Evolutionary conservation across 139 green algal species (phyloP).

Genomic region (Chlorella sorokiniana): DNA sequence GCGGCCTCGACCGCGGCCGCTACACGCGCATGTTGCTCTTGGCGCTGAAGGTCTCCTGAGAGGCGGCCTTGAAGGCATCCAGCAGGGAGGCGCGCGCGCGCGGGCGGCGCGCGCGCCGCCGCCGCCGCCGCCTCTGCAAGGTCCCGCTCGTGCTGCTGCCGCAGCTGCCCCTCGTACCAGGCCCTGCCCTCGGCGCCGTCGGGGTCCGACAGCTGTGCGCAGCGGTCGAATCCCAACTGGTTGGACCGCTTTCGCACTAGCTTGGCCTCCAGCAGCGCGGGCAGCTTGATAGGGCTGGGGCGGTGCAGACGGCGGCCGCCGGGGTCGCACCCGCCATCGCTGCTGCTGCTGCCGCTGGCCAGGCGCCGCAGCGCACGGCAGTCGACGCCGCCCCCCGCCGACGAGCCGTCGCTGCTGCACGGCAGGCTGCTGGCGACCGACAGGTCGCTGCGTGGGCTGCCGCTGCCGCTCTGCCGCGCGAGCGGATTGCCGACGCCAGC

Average conservation of each 20-base stretch:
- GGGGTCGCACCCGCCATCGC: neutral
- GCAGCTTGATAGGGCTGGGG: neutral
- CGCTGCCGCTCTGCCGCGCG: too few species aligned
- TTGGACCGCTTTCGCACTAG: neutral
- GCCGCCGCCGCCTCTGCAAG: neutral
- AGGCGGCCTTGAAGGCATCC: neutral
- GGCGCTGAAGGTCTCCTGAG: neutral
- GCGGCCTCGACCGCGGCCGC: too few species aligned
- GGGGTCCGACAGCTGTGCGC: neutral
- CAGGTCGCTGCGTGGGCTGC: too few species aligned
- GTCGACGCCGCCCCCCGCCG: too few species aligned
- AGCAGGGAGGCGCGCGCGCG: neutral
- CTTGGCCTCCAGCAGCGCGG: neutral
- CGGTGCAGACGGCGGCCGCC: neutral
- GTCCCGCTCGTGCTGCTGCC: neutral
- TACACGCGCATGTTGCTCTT: neutral
- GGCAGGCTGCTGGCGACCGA: too few species aligned
- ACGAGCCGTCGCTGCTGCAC: neutral
- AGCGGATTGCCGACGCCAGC: too few species aligned
- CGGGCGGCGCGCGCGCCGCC: neutral
- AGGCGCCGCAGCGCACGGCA: neutral
- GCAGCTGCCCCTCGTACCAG: neutral
- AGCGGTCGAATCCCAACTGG: neutral
- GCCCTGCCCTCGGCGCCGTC: neutral
- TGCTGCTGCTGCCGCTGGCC: neutral